Conservation (phyloP, 2,329 filamentous ascomycete species). For the Phialophora macrospora region DNA sequence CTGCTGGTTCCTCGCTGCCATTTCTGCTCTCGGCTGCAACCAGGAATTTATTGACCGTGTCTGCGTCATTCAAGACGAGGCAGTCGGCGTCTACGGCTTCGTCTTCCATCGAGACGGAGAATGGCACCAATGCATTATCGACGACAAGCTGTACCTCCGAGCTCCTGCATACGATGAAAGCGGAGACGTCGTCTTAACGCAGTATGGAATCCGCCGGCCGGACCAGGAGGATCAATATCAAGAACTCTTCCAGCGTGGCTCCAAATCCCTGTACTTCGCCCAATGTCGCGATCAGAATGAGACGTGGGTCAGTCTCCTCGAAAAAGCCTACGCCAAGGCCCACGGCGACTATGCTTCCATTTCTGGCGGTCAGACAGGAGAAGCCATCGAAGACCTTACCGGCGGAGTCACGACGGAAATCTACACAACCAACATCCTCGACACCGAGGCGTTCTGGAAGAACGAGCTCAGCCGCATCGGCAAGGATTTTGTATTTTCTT, state of each 20-base stretch:
- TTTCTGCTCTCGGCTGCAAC: constrained; percentile 78
- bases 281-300: constrained; percentile 77
- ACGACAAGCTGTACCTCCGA: constrained; percentile 87
- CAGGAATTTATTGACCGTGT: constrained; percentile 72
- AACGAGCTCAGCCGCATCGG: constrained; percentile 82
- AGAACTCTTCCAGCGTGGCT: constrained; percentile 74
- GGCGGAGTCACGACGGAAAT: constrained; percentile 57
- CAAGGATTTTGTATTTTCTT: constrained; percentile 68
- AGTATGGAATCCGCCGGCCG: constrained; percentile 75
- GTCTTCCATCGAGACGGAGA: constrained; percentile 86
- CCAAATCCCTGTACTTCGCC: constrained; percentile 77
- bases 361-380: constrained; percentile 72
- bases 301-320: constrained; percentile 79
- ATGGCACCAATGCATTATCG: constrained; percentile 90
- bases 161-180: constrained; percentile 82
- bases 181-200: constrained; percentile 72
- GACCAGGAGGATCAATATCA: constrained; percentile 74
- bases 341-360: constrained; percentile 80
- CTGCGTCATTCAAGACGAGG: constrained; percentile 74
- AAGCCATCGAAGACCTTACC: constrained; percentile 64
- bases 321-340: constrained; percentile 77
- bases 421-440: constrained; percentile 53
- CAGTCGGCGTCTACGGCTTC: constrained; percentile 81
- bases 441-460: constrained; percentile 81
- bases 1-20: constrained; percentile 83